Percentiles rank a stretch among this genome's conserved stretches.
These are phyloP conservation scores for Leishmania guyanensis DNA, from an alignment of 208 protist species.

Conservation along the genomic window DNA sequence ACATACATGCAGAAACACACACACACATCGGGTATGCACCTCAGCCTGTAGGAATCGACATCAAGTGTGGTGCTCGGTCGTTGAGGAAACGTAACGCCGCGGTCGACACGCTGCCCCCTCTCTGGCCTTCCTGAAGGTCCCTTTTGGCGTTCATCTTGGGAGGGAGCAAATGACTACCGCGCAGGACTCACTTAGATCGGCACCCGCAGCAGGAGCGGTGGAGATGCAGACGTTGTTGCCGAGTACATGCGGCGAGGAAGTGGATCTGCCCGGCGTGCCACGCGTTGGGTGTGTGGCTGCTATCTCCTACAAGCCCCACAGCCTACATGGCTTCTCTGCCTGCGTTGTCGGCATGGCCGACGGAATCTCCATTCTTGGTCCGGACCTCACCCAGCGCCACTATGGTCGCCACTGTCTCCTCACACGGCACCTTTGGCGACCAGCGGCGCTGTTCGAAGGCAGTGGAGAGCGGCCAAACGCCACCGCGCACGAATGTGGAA, in stretches of 20 bases:
- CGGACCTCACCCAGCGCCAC: constrained; percentile 41
- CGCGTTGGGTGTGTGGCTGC: constrained; percentile 65
- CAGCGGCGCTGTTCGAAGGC: constrained; percentile 16
- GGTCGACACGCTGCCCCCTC: background rate
- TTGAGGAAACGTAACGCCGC: background rate
- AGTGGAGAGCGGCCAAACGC: background rate
- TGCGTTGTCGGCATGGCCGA: constrained; percentile 50
- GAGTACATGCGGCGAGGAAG: constrained; percentile 68
- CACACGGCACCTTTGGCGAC: constrained; percentile 53
- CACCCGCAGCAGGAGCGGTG: background rate
- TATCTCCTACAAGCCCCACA: constrained; percentile 36
- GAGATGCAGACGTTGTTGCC: constrained; percentile 28
- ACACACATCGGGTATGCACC: background rate
- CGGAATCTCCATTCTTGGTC: constrained; percentile 68
- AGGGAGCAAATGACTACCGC: background rate
- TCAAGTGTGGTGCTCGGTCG: background rate
- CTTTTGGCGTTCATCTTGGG: background rate
- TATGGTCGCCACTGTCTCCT: constrained; percentile 38
- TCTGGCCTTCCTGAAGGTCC: background rate
- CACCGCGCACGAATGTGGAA: background rate
- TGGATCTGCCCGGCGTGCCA: constrained; percentile 65
- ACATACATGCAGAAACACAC: background rate
- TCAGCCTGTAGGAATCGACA: background rate
- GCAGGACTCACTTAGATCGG: constrained; percentile 1
- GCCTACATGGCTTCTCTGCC: constrained; percentile 40